Conservation (phyloP, 164 flowering plant genomes). For the Tetracentron sinense region DNA sequence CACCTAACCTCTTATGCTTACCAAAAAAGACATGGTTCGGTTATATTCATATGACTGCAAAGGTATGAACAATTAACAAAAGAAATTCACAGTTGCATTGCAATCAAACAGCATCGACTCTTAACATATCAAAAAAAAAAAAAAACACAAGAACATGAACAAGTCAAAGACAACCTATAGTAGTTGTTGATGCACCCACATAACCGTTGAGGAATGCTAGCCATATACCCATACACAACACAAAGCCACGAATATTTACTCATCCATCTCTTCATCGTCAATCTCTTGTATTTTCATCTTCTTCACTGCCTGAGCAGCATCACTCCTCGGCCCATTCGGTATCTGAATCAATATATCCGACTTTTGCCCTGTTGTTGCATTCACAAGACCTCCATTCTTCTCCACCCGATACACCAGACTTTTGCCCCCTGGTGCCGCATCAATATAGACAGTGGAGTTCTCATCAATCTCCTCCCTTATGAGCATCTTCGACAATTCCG, state of each 20-base stretch:
- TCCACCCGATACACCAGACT: conserved; percentile 32
- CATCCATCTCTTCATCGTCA: conserved; percentile 31
- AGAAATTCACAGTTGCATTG: too few species aligned
- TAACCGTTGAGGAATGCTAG: too few species aligned
- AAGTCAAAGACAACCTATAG: too few species aligned
- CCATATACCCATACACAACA: too few species aligned
- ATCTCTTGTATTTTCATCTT: conserved; percentile 55
- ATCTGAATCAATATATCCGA: conserved; percentile 52
- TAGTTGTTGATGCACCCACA: too few species aligned
- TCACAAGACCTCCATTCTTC: conserved; percentile 54
- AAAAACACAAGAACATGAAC: too few species aligned
- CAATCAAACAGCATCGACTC: too few species aligned
- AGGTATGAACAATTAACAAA: too few species aligned
- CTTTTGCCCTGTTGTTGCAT: conserved; percentile 51
- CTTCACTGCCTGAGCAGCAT: conserved; percentile 54
- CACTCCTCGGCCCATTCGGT: conserved; percentile 31
- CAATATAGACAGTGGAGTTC: conserved; percentile 82
- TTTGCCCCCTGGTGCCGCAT: conserved; percentile 34
- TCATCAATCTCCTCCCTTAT: conserved; percentile 76
- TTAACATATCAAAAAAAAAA: too few species aligned
- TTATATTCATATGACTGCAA: too few species aligned
- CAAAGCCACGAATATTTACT: neutral
- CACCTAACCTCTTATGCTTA: too few species aligned
- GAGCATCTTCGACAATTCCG: conserved; percentile 77
- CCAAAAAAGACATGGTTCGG: too few species aligned